Percentiles rank a stretch among this genome's conserved stretches.
Evolutionary conservation across 768 basidiomycete species (phyloP).

Genomic region (Leccinum subtestaceum): DNA sequence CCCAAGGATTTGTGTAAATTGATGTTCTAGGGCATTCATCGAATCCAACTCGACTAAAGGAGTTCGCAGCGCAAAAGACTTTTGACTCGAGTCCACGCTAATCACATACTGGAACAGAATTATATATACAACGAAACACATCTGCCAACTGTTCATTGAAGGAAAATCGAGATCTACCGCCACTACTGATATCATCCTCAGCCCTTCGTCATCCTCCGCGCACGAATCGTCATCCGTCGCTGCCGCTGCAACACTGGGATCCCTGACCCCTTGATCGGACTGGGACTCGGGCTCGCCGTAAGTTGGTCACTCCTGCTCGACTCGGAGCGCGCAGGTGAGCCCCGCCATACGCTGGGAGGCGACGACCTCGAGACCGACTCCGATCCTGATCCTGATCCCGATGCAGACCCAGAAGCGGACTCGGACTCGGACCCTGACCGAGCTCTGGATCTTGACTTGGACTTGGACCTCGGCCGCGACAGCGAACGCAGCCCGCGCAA

Average conservation of each 20-base stretch:
- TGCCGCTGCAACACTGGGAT: slow-evolving; percentile 29
- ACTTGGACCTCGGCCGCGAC: slow-evolving; percentile 7
- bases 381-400: slow-evolving; percentile 3
- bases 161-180: neutral
- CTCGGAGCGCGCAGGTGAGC: slow-evolving; percentile 19
- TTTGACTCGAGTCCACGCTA: no score
- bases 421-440: neutral
- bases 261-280: slow-evolving; percentile 26
- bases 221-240: slow-evolving; percentile 29
- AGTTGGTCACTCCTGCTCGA: slow-evolving; percentile 16
- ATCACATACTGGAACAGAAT: neutral
- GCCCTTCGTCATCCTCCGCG: slow-evolving; percentile 18
- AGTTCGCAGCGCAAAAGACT: no score
- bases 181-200: neutral
- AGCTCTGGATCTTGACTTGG: neutral
- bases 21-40: no score
- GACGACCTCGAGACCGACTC: slow-evolving; percentile 6
- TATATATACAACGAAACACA: neutral
- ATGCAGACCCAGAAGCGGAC: slow-evolving; percentile 7
- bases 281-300: slow-evolving; percentile 13
- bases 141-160: neutral
- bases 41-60: no score
- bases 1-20: no score
- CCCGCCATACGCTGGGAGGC: slow-evolving; percentile 8
- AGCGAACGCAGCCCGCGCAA: slow-evolving; percentile 20